Evolutionary conservation across 208 protist species (phyloP), one percentile per base, ranked within the genome.

Genomic region (Leishmania braziliensis): DNA sequence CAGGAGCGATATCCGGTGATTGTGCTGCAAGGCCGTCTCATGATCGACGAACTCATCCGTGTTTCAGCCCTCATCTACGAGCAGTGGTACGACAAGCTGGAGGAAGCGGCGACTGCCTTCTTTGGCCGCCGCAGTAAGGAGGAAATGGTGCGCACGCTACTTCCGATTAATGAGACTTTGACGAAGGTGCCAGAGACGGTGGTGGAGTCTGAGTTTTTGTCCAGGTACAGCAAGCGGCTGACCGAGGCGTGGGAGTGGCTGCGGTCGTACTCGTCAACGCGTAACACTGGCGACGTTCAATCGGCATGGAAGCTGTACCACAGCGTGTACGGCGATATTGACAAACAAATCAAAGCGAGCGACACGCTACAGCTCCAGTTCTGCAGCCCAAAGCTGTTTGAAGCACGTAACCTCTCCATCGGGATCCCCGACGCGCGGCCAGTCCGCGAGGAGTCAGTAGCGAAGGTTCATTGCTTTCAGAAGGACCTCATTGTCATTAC

Each of bases 41-140:
- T 99, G 62, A 95, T 91, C 75, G 88, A 97, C 60, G 99, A 99
- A 83, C 91, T 99, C 5, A 98, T 99, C 56, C 96, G 98, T 33
- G 93, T 99, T 50, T 98, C 99, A 14, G 98, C 99, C 75, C 90
- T 99, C 51, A 97, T 99, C 89, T 90, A 95, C 73, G 97, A 99
- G 81, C 88, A 96, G 85, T 98, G 96, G 96, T 96, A 98, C 78
- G 94, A 98, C 79, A 91, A 93, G 65, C 87, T 99, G 9, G 98
- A 99, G 78, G 95, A 98, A 71, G 98, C 98, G 9, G 94, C 98
- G 20, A 99, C 95, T 39, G 98, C 98, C 78, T 98, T 93, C 72
- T 97, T 99, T 72, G 89, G 98, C 23, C 93, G 99, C 80, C 77
- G 95, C 26, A 91, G 82, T 69, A 88, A 86, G 77, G 86, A 94